Base-by-base conservation (phyloP, 345 rosid species). In the Reutealis trisperma region DNA sequence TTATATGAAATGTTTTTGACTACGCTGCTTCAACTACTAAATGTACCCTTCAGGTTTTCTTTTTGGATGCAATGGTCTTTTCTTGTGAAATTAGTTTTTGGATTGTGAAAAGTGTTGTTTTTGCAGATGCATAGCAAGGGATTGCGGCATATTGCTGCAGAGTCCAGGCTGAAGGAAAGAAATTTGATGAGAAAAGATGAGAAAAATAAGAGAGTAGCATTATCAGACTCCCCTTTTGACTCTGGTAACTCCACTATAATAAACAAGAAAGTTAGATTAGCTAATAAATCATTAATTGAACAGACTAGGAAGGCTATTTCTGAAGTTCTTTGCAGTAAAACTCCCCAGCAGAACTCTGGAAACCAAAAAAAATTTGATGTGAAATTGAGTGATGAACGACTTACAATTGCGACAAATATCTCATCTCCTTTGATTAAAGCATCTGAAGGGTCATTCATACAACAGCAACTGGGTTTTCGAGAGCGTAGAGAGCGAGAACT, bases 101-200 rank as follows among this genome's bases (percentile, higher is more conserved):
- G 72, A 60, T 42, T 58, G 22, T 70, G 63, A 32, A 63, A 59
- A 65, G 57, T 27, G 49, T 37, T 72, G 11, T 8, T 67, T 68
- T 62, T 78, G 73, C 57, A 85, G 92, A 79, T 83, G 83, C 92
- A 87, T 65, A 63, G 84, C 63, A 88, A 86, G 76, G 90, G 90
- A 54, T 85, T 88, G 18, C 76, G 83, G 25, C 91, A 88, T 79
- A 24, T 27, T 41, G 87, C 83, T 70, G 86, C 85, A 15, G 87
- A 75, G 64, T 82, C 86, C 6, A 79, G 65, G 70, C 69, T 75
- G 75, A 84, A 85, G 80, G 87, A 82, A 60, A 79, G 62, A 52
- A 87, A 85, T 75, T 64, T 72, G 54, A 19, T 0, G 68, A 78
- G 78, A 75, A 80, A 72, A 66, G 74, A 71, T 67, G 87, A 84